Evolutionary conservation across 441 rosid genomes (phyloP).

Genomic region (Populus trichocarpa): DNA sequence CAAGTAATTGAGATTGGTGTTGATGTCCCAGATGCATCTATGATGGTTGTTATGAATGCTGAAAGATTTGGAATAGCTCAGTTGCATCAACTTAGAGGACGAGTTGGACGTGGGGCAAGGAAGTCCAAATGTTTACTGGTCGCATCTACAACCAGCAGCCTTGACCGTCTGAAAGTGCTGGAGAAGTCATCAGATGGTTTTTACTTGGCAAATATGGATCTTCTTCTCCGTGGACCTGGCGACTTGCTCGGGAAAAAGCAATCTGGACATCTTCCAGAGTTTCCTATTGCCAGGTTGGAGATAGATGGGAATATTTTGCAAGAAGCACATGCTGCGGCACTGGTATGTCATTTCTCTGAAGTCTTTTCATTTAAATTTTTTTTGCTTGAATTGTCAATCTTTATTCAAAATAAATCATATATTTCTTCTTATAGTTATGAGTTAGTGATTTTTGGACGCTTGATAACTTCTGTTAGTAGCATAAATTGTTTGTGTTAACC

Average conservation of each 20-base stretch:
- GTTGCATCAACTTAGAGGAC: conserved; percentile 90
- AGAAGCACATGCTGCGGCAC: conserved; percentile 79
- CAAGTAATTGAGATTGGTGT: conserved; percentile 93
- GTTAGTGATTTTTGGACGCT: background rate
- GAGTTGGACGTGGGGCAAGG: conserved; percentile 75
- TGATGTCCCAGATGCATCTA: conserved; percentile 91
- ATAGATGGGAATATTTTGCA: conserved; percentile 79
- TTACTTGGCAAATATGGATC: conserved; percentile 82
- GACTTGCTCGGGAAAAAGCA: conserved; percentile 94
- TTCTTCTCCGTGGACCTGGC: conserved; percentile 87
- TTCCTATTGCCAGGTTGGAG: conserved; percentile 85
- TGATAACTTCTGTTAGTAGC: background rate
- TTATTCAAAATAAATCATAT: too few relatives aligned
- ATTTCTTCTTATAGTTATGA: background rate
- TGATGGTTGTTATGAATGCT: conserved; percentile 98
- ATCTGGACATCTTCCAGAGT: conserved; percentile 91
- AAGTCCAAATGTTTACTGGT: conserved; percentile 71
- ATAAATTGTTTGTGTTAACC: background rate
- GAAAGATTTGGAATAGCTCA: conserved; percentile 97
- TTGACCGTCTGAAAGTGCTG: conserved; percentile 66
- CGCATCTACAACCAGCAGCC: conserved; percentile 51
- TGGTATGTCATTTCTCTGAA: conserved; percentile 40
- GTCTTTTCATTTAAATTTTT: background rate
- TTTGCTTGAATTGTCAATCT: background rate
- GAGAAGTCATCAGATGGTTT: conserved; percentile 84